phyloP scores from a whole-genome alignment of 345 rosid species.

The Populus simonii region DNA sequence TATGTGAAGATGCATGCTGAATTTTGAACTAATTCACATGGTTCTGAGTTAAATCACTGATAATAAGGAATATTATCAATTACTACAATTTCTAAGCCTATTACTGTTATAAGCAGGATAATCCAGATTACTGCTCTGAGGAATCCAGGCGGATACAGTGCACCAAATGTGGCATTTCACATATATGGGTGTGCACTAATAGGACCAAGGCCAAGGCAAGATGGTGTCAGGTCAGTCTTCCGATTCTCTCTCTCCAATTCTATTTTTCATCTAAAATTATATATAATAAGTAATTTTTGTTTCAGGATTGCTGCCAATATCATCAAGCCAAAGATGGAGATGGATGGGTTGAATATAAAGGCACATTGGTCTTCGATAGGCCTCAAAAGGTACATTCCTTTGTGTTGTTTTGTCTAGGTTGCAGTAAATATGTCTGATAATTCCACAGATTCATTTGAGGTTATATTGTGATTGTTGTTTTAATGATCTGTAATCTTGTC shows the following conservation, averaged over 20 bases:
- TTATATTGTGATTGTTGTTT: not conserved
- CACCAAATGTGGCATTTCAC: constrained; percentile 87
- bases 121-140: constrained; percentile 63
- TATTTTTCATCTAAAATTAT: constrained; percentile 11
- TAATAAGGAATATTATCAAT: not conserved
- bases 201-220: constrained; percentile 82
- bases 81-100: not conserved
- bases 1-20: not conserved
- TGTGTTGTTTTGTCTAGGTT: not conserved
- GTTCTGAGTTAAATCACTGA: constrained; percentile 3
- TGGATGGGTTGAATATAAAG: constrained; percentile 98
- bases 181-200: constrained; percentile 93
- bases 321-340: constrained; percentile 99
- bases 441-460: not conserved
- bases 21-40: not conserved
- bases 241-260: not conserved
- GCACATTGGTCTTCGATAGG: constrained; percentile 75
- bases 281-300: constrained; percentile 9
- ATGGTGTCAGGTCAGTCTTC: constrained; percentile 86
- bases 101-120: constrained; percentile 41
- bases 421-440: not conserved
- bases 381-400: constrained; percentile 61
- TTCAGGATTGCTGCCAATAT: constrained; percentile 90
- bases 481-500: not conserved
- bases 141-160: constrained; percentile 97